These are phyloP conservation scores for Populus hybrid DNA, from an alignment of 441 rosid genomes.

Conservation along the genomic window DNA sequence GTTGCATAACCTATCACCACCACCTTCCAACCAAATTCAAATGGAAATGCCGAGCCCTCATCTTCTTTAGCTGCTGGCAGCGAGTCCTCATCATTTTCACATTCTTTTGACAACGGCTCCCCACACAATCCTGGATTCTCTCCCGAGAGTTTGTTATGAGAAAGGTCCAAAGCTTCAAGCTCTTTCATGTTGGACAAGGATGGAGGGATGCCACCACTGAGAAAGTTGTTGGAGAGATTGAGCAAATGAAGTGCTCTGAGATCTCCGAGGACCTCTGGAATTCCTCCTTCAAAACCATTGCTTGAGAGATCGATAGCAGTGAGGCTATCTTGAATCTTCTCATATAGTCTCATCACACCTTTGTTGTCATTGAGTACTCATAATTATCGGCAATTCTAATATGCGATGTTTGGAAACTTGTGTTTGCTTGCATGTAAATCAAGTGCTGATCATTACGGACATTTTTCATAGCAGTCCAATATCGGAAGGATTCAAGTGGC, in stretches of 20 bases:
- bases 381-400: not conserved
- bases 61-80: too few relatives aligned
- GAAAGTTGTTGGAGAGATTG: slow-evolving; percentile 29
- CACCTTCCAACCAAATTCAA: too few relatives aligned
- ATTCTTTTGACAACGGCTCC: too few relatives aligned
- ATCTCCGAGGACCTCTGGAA: not conserved
- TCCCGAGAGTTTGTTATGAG: slow-evolving; percentile 21
- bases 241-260: slow-evolving; percentile 23
- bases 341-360: too few relatives aligned
- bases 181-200: slow-evolving; percentile 13
- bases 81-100: not conserved
- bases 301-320: not conserved
- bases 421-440: not conserved
- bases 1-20: too few relatives aligned
- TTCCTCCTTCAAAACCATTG: not conserved
- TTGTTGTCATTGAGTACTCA: slow-evolving; percentile 35
- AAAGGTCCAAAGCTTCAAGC: slow-evolving; percentile 33
- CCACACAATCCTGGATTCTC: slow-evolving; percentile 22
- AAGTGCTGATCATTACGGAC: slow-evolving; percentile 25
- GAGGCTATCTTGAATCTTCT: not conserved
- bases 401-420: not conserved
- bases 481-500: slow-evolving; percentile 43
- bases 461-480: slow-evolving; percentile 46
- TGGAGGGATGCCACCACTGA: slow-evolving; percentile 16
- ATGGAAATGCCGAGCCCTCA: too few relatives aligned